Conservation (phyloP, 2,329 filamentous ascomycete genomes). For the Aspergillus phoenicis region DNA sequence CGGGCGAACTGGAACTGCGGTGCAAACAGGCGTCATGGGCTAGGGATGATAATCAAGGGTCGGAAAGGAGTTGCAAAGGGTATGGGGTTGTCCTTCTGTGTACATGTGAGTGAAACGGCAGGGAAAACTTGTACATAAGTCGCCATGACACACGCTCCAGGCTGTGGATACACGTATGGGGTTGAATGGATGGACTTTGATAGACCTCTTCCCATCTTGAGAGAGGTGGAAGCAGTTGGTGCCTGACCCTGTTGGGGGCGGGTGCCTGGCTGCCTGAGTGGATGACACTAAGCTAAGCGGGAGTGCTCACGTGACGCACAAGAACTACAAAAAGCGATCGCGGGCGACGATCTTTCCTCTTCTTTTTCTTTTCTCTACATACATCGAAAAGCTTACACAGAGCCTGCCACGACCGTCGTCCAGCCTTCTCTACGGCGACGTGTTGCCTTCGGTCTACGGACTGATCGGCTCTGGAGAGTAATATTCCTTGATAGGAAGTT, state of each 20-base stretch:
- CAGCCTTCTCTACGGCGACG: constrained; percentile 60
- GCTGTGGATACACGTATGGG: neutral
- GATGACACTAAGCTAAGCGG: constrained; percentile 14
- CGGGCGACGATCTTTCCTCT: constrained; percentile 15
- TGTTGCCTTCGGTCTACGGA: constrained; percentile 66
- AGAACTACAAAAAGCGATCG: constrained; percentile 30
- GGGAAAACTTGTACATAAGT: neutral
- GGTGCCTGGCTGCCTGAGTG: constrained; percentile 14
- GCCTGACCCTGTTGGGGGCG: neutral
- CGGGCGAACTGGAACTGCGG: neutral
- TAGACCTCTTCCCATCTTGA: neutral
- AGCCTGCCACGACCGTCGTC: constrained; percentile 71
- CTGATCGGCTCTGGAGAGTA: constrained; percentile 67
- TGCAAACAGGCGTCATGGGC: neutral
- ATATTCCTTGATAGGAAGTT: constrained; percentile 70
- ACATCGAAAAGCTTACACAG: constrained; percentile 61
- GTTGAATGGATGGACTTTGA: neutral
- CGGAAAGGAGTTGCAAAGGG: neutral
- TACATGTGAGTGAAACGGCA: neutral
- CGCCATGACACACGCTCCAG: neutral
- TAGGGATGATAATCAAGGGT: neutral
- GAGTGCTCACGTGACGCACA: constrained; percentile 37
- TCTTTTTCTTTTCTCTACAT: constrained; percentile 48
- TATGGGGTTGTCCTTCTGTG: neutral
- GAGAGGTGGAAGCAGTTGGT: no score